A percentile compares a stretch with the other conserved stretches of the same genome.
Conservation (phyloP, 2,329 filamentous ascomycete genomes). For the Pseudogymnoascus sp. region DNA sequence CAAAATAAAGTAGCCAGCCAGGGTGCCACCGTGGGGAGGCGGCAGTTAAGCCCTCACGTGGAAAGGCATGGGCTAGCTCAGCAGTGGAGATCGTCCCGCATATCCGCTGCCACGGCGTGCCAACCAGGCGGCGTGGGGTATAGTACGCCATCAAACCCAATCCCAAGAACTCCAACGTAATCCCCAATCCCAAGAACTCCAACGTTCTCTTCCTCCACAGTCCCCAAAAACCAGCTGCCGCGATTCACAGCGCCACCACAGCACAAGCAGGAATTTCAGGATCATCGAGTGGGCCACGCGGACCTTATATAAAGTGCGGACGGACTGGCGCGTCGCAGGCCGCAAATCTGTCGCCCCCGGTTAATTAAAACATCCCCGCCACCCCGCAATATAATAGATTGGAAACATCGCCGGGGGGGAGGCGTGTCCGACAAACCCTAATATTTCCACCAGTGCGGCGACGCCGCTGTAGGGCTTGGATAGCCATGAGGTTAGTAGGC, state of each 20-base stretch:
- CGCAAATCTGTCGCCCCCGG: background rate
- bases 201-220: background rate
- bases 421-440: background rate
- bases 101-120: background rate
- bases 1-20: background rate
- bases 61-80: background rate
- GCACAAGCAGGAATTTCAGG: background rate
- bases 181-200: background rate
- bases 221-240: background rate
- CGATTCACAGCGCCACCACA: background rate
- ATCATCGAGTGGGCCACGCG: background rate
- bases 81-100: background rate
- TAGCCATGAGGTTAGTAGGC: background rate
- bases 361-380: background rate
- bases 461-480: background rate
- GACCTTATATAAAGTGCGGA: slow-evolving; percentile 3
- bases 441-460: slow-evolving; percentile 5
- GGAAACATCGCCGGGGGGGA: background rate
- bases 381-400: slow-evolving; percentile 8
- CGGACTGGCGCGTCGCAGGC: background rate
- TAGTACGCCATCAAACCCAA: background rate
- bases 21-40: background rate
- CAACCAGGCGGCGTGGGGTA: background rate
- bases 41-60: background rate
- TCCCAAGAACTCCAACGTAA: background rate